Evolutionary conservation across 345 rosid species (phyloP), one percentile per base, ranked within the genome.

Genomic region (Lagerstroemia speciosa): DNA sequence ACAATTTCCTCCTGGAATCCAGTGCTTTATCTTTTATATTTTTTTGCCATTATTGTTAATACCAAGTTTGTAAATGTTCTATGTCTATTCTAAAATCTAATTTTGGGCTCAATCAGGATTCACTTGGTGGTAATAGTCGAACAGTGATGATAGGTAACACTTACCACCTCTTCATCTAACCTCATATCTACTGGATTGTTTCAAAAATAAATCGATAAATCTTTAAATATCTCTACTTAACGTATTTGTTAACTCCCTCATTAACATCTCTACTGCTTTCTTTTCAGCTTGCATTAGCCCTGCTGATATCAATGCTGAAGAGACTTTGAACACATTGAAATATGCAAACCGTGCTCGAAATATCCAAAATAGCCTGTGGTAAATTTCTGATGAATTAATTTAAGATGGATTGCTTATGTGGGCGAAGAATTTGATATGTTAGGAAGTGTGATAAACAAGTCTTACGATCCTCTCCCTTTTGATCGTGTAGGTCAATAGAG

Each of bases 121-220:
- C 99, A n/a, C 99, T 94, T 41, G 99, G 99, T 26, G 99, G 99
- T 32, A 94, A 94, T 84, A 94, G 97, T 88, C 87, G 96, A 84
- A 94, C 99, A 30, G 93, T 88, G 45, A 94, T 94, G 99, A 91
- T 94, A 80, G 99, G 99, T 94, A 85, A 77, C 37, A n/a, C n/a
- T 33, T 55, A 10, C 64, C 40, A 41, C 20, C 43, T 50, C 50
- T 58, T 27, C 55, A 48, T 5, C 30, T 58, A 58, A 9, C 11
- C 63, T 58, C 7, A 30, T 58, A 27, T 58, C 33, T 29, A 30
- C n/a, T n/a, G 30, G 29, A 58, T 10, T 10, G 15, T 58, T 29
- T 30, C 33, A 14, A 58, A 29, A 27, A 58, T 58, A 27, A 58
- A 6, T 58, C 4, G 27, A 58, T 15, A 27, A 12, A 58, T 14